Evolutionary conservation across 768 basidiomycete species (phyloP), one percentile per base, ranked within the genome.

Genomic region (Lactarius hengduanensis): DNA sequence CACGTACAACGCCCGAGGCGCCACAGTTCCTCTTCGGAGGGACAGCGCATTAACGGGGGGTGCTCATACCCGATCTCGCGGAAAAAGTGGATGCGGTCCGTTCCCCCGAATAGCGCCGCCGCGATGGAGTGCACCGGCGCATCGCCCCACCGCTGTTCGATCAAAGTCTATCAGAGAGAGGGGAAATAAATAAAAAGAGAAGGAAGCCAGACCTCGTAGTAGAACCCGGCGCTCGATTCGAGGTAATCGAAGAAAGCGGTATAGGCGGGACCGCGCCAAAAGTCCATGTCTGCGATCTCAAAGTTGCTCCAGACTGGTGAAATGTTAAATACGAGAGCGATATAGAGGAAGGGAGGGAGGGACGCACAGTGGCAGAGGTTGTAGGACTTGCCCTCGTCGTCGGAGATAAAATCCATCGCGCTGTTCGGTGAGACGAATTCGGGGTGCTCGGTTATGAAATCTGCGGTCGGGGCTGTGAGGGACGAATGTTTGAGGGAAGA

Each of bases 101-200:
- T 89, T 30, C 82, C 78, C 3, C 89, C 86, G 73, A 94, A 90
- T 16, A 93, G 77, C 0, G 91, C 85, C 7, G 85, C 92, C 6
- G 88, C 92, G 64, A 95, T 91, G 61, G 88, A 90, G 71, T 94
- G 93, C 0, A 95, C 89, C 0, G 91, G 92, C 0, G 92, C 93
- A 74, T 94, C 93, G 34, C 93, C 92, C 91, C 90, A 90, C 45
- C 89, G 82, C 83, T 90, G 34, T 54, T 54, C 28, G 20, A 30
- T 13, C 57, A n/a, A 40, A 36, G 6, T 7, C 32, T 4, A 6
- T 32, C 32, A 32, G 32, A 32, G 32, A 32, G 32, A 32, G 32
- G 32, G 6, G 1, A 28, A 32, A 32, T 32, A 6, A 32, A 36
- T 1, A 50, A 4, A 32, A 22, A 4, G 16, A 8, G 30, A 1